Percentiles rank a stretch among this genome's conserved stretches.
Conservation (phyloP, 2,329 filamentous ascomycete species). For the Alternaria hordeiaustralica region DNA sequence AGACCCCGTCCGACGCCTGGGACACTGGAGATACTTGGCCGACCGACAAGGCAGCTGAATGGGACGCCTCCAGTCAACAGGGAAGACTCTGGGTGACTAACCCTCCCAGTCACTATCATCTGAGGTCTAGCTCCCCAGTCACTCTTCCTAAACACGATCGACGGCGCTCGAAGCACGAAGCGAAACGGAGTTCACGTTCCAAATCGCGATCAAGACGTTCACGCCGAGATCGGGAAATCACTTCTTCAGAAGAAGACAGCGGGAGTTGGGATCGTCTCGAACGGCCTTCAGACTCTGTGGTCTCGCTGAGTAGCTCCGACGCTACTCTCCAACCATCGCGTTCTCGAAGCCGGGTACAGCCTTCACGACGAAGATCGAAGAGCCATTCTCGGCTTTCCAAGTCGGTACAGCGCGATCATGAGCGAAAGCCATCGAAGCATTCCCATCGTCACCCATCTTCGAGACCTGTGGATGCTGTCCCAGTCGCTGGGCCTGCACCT, state of each 20-base stretch:
- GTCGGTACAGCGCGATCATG: background rate
- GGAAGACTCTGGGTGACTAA: background rate
- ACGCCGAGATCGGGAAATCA: background rate
- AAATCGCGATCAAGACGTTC: conserved; percentile 3
- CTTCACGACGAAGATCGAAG: background rate
- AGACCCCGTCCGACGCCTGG: conserved; percentile 25
- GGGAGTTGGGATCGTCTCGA: conserved; percentile 9
- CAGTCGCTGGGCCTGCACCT: background rate
- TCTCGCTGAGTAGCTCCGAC: conserved; percentile 17
- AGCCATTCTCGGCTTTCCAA: background rate
- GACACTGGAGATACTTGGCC: conserved; percentile 25
- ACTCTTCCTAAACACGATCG: background rate
- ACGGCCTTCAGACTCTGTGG: conserved; percentile 6
- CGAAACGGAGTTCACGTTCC: background rate
- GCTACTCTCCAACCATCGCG: conserved; percentile 16
- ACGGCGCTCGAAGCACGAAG: background rate
- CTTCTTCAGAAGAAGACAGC: conserved; percentile 14
- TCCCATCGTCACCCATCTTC: background rate
- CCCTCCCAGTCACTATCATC: background rate
- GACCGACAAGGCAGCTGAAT: background rate
- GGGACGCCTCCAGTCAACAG: conserved; percentile 1
- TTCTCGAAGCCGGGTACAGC: conserved; percentile 10
- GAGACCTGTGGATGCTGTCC: background rate
- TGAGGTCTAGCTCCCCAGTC: background rate
- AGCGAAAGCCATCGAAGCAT: conserved; percentile 3